Evolutionary conservation across 2,329 filamentous ascomycete genomes (phyloP).

Genomic region (Monosporascus sp.): DNA sequence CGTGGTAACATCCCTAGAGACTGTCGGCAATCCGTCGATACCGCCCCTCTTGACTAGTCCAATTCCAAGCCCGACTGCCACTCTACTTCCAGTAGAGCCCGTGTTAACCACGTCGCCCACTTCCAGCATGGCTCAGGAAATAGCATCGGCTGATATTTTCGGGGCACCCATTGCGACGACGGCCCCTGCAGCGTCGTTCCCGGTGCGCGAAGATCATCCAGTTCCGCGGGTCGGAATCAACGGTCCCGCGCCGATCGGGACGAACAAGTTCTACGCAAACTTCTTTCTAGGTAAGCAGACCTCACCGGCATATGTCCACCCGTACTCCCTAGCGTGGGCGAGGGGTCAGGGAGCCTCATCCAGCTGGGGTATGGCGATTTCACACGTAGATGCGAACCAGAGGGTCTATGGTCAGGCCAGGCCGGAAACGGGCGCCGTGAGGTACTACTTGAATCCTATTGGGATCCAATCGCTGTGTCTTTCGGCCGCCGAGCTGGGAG

Average conservation of each 20-base stretch:
- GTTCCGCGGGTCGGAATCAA: conserved; percentile 48
- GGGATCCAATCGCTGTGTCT: conserved; percentile 77
- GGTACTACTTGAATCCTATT: conserved; percentile 76
- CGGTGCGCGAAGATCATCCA: conserved; percentile 50
- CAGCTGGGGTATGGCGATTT: conserved; percentile 74
- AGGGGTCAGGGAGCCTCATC: conserved; percentile 55
- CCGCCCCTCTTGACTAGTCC: conserved; percentile 24
- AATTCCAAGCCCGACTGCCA: conserved; percentile 33
- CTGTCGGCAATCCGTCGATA: conserved; percentile 14
- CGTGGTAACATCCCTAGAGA: conserved; percentile 27
- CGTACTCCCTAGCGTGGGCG: conserved; percentile 65
- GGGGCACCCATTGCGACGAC: conserved; percentile 47
- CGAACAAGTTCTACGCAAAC: conserved; percentile 80
- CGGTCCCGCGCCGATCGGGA: conserved; percentile 50
- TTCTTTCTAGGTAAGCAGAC: conserved; percentile 71
- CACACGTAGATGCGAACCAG: conserved; percentile 65
- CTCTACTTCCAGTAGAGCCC: conserved; percentile 20
- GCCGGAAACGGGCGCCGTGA: conserved; percentile 50
- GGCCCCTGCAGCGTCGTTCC: conserved; percentile 44
- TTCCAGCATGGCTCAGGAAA: conserved; percentile 17
- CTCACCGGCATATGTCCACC: conserved; percentile 67
- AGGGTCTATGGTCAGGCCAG: conserved; percentile 59
- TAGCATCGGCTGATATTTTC: conserved; percentile 45
- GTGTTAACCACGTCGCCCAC: conserved; percentile 13
- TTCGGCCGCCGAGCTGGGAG: conserved; percentile 68